Evolutionary conservation across 208 protist species (phyloP).

Genomic region (Leishmania lainsoni): DNA sequence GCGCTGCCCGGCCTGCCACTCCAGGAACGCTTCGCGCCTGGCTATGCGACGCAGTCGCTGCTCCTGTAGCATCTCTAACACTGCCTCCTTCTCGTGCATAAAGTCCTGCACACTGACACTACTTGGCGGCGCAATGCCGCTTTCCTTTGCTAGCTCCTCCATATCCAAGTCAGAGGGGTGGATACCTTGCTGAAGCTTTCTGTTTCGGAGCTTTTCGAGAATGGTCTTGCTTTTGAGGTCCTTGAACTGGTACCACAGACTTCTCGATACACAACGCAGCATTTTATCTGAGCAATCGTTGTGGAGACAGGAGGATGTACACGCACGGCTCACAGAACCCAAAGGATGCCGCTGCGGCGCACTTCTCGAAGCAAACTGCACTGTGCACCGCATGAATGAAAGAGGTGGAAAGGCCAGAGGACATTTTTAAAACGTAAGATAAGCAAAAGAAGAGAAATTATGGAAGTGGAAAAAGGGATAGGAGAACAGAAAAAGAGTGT

Average conservation of each 20-base stretch:
- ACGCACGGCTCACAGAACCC: background rate
- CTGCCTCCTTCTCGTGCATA: slow-evolving; percentile 36
- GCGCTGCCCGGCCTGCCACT: slow-evolving; percentile 84
- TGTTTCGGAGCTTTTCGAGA: slow-evolving; percentile 18
- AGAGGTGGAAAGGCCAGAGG: background rate
- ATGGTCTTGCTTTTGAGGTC: slow-evolving; percentile 35
- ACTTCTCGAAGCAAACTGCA: background rate
- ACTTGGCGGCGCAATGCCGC: slow-evolving; percentile 33
- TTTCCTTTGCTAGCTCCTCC: slow-evolving; percentile 42
- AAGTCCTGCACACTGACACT: slow-evolving; percentile 25
- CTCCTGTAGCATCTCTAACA: slow-evolving; percentile 56
- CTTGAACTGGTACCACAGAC: slow-evolving; percentile 23
- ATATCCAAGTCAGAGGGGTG: slow-evolving; percentile 41
- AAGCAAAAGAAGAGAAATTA: background rate
- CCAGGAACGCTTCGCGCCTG: slow-evolving; percentile 72
- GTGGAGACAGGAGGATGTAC: too few relatives aligned
- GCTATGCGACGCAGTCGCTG: slow-evolving; percentile 65
- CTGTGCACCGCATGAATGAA: background rate
- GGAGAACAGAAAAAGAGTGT: background rate
- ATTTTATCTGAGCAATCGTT: background rate
- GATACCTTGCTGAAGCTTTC: slow-evolving; percentile 37
- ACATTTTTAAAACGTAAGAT: background rate
- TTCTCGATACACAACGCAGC: slow-evolving; percentile 21
- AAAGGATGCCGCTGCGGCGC: background rate
- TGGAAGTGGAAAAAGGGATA: background rate